Conservation (phyloP, 345 rosid species). For the Euphorbia lathyris region DNA sequence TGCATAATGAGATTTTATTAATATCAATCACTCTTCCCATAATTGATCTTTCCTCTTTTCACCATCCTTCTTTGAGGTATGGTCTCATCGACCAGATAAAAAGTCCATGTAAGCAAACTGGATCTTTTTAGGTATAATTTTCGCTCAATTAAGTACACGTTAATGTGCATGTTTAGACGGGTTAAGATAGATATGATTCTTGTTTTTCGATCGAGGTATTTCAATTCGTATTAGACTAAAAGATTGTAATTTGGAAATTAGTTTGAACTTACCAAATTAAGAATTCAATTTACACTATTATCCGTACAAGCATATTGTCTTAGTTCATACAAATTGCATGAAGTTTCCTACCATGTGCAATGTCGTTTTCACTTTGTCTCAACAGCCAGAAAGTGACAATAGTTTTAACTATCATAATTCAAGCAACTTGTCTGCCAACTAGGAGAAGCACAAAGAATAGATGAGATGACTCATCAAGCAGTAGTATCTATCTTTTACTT, state of each 20-base stretch:
- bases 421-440: background rate
- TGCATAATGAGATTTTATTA: background rate
- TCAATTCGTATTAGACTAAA: too few relatives aligned
- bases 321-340: too few relatives aligned
- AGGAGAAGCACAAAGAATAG: background rate
- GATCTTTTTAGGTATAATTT: slow-evolving; percentile 38
- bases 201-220: too few relatives aligned
- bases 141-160: background rate
- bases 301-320: too few relatives aligned
- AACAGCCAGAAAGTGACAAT: background rate
- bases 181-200: too few relatives aligned
- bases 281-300: too few relatives aligned
- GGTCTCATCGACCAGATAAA: slow-evolving; percentile 21
- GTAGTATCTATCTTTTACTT: background rate
- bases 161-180: background rate
- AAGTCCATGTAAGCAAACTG: slow-evolving; percentile 29
- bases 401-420: background rate
- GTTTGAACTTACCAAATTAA: too few relatives aligned
- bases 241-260: too few relatives aligned
- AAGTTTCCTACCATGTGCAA: too few relatives aligned
- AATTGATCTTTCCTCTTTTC: slow-evolving; percentile 30
- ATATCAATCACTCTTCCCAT: slow-evolving; percentile 20
- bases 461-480: background rate
- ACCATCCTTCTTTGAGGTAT: slow-evolving; percentile 28
- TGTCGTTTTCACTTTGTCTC: background rate